Base-by-base conservation (phyloP, 1,284 basidiomycete species). In the Marasmius tenuissimus region DNA sequence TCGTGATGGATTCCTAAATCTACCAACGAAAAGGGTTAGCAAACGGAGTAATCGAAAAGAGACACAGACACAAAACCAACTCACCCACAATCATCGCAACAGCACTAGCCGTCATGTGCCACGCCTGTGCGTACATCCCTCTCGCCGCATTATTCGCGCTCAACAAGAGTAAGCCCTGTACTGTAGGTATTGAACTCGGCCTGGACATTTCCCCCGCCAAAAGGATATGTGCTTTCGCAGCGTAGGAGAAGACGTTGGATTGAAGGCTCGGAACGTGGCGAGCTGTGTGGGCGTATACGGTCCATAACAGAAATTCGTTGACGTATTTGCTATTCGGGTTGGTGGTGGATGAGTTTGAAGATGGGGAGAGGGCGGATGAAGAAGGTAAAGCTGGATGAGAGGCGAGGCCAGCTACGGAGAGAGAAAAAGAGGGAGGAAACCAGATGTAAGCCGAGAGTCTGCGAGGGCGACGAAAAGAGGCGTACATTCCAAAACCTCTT, bases 51-150 rank as follows among this genome's bases (percentile, higher is more conserved):
- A 14, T 6, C 38, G 20, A 33, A 5, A 11, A 16, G 12, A 27
- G 27, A 27, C 27, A 4, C 27, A 27, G 27, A 27, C 4, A 27
- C 27, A 4, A 27, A 27, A 2, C 27, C 27, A 27, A 18, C 52
- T 37, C 52, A 54, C 52, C 52, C 11, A 33, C 37, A n/a, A 54
- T 35, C 52, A 54, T 33, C 34, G 27, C 33, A 35, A 54, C 35
- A 16, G 52, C 52, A n/a, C 52, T 35, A 10, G 52, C 33, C 18
- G 52, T 54, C 52, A 54, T 33, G 38, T 35, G 27, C 52, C 52
- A 54, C n/a, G 52, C 52, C 20, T 54, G 52, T 18, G 52, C 27
- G 38, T 54, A 54, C 52, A 54, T 54, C 38, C 52, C 52, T 14
- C 52, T 34, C 14, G 52, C 33, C 20, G 52, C 52, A 38, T 54